Evolutionary conservation across 1,139 yeast genomes (phyloP), one percentile per base, ranked within the genome.

Genomic region (Geotrichum fermentans): DNA sequence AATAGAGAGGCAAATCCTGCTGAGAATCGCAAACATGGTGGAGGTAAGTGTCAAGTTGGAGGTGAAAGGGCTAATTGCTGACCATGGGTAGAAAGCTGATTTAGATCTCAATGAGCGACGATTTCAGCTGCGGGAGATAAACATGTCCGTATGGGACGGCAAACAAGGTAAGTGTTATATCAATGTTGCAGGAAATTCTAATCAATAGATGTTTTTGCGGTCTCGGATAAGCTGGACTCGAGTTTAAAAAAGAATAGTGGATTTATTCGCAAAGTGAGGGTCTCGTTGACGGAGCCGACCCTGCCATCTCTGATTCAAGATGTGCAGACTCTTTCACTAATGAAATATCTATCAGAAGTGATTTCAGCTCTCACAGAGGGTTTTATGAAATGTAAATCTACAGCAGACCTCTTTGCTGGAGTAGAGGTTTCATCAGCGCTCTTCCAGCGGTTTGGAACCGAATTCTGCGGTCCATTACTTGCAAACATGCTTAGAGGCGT

Each of bases 161-260:
- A 74, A 69, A 30, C 58, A 52, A 7, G 64, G 61, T 57, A 49
- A 36, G 61, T n/a, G 20, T 14, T 24, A 30, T 20, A 29, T 11
- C 13, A 24, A 32, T n/a, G n/a, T 35, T 4, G 20, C 17, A 29
- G 10, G 13, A 18, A 21, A 13, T 28, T 18, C 17, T 26, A n/a
- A 22, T 16, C 14, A 20, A 30, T 32, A 59, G 62, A 57, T 42
- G 53, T 58, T n/a, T 58, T 56, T 33, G 52, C 55, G 11, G 56
- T 68, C 0, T 61, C 72, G 1, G 55, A 62, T 14, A 73, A 75
- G 42, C 69, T 83, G 14, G 97, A 90, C 61, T 73, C 95, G 0
- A 82, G 92, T 46, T 70, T 90, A 54, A 90, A 89, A 71, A 86
- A 83, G 63, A 88, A 90, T 62, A 82, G 89, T 3, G 84, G 89